A percentile compares a stretch with the other conserved stretches of the same genome.
phyloP scores from a whole-genome alignment of 1,284 basidiomycete genomes.

The Cutaneotrichosporon sp. region DNA sequence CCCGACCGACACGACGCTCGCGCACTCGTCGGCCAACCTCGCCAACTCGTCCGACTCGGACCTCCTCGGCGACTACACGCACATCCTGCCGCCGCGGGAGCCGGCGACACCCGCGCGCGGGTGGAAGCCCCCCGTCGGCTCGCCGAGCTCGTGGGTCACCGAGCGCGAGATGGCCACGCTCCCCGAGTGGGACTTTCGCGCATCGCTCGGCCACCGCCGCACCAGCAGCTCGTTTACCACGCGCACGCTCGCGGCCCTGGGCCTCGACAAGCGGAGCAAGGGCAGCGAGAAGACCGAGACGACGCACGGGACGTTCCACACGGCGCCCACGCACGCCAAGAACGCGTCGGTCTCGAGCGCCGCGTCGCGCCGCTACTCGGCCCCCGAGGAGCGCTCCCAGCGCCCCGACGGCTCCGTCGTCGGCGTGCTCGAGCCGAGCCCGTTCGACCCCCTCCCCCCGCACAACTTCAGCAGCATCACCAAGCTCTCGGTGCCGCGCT shows the following conservation, averaged over 20 bases:
- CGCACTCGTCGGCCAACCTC: background rate
- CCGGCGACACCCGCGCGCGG: background rate
- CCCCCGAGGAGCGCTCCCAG: background rate
- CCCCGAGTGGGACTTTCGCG: slow-evolving; percentile 19
- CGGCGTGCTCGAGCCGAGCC: slow-evolving; percentile 29
- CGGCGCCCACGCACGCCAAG: background rate
- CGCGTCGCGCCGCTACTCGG: background rate
- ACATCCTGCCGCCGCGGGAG: slow-evolving; percentile 1
- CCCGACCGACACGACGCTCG: background rate
- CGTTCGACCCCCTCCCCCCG: slow-evolving; percentile 34
- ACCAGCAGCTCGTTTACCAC: background rate
- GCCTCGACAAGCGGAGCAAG: background rate
- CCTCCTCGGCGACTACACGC: background rate
- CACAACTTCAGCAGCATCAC: slow-evolving; percentile 35
- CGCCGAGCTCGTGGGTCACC: slow-evolving; percentile 14
- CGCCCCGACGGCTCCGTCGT: slow-evolving; percentile 9
- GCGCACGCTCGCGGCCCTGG: background rate
- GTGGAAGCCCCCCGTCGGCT: slow-evolving; percentile 2
- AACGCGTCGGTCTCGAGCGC: background rate
- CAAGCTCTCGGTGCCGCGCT: background rate
- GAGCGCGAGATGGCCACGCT: background rate
- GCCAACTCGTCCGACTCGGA: background rate
- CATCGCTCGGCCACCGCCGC: background rate
- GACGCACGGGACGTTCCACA: background rate
- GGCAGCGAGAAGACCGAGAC: background rate